Conservation (phyloP, 768 basidiomycete genomes). For the Amanita exitialis region DNA sequence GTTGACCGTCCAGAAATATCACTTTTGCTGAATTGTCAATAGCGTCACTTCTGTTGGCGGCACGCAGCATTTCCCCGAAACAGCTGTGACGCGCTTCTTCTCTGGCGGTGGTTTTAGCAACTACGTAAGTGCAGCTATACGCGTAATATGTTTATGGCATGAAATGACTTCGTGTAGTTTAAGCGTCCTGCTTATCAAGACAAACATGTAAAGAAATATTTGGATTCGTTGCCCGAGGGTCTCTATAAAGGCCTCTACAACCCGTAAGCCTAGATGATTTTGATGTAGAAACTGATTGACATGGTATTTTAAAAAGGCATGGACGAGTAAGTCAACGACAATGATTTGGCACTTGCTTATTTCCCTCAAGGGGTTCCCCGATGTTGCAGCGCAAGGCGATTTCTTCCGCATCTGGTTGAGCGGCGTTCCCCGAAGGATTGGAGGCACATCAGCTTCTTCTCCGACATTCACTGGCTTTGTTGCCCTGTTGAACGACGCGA, state of each 20-base stretch:
- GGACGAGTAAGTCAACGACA: conserved; percentile 34
- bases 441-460: conserved; percentile 54
- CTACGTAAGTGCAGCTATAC: conserved; percentile 29
- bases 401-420: conserved; percentile 36
- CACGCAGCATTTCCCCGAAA: conserved; percentile 42
- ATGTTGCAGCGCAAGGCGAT: conserved; percentile 49
- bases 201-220: conserved; percentile 24
- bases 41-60: conserved; percentile 68
- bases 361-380: conserved; percentile 39
- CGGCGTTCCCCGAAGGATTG: conserved; percentile 26
- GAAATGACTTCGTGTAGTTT: conserved; percentile 11
- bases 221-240: conserved; percentile 27
- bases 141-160: not conserved
- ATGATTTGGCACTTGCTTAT: not conserved
- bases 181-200: conserved; percentile 30
- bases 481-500: conserved; percentile 52
- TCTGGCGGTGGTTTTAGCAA: conserved; percentile 72
- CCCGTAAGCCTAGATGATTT: conserved; percentile 22
- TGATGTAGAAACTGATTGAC: not conserved
- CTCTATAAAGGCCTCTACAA: conserved; percentile 46
- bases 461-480: conserved; percentile 56
- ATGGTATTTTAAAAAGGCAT: conserved; percentile 16
- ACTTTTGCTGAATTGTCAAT: not conserved
- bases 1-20: conserved; percentile 5
- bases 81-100: conserved; percentile 36